Base-by-base conservation (phyloP, 2,329 filamentous ascomycete genomes). In the Coccinonectria pachysandricola region DNA sequence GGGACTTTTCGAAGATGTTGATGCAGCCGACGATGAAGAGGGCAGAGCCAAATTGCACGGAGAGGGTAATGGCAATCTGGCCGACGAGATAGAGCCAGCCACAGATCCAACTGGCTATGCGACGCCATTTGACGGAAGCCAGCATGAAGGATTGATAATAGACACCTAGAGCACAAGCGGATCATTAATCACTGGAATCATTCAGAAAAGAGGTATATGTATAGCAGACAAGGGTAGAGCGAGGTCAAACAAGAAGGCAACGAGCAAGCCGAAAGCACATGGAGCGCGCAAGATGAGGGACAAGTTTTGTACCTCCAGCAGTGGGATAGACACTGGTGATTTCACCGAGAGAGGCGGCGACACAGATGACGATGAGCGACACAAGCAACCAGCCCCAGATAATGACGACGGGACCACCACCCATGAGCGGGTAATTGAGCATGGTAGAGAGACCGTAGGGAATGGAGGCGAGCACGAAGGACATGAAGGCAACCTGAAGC, bases 121-220 rank as follows among this genome's bases (percentile, higher is more conserved):
- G 69, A 27, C 78, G 73, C 57, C 70, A 78, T 10, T 52, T 53
- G 14, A 65, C 50, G 11, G 75, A 65, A 0, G 79, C 67, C 9
- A 86, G 68, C 72, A 83, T 82, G 48, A 79, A 84, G 5, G 78
- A 76, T 57, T 83, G 79, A 52, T 83, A 84, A 58, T 86, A 85
- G 28, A 84, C 79, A 30, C 58, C 57, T 59, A 36, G 21, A 31
- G 11, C 9, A 9, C 17, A 19, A 7, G 17, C 17, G 17, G 17
- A 10, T 19, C 10, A 19, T 7, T 19, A 19, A n/a, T n/a, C n/a
- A n/a, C n/a, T n/a, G n/a, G n/a, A n/a, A n/a, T n/a, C n/a, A n/a
- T n/a, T n/a, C n/a, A n/a, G n/a, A n/a, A n/a, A n/a, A n/a, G n/a
- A n/a, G n/a, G n/a, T n/a, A n/a, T n/a, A n/a, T n/a, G n/a, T n/a